Evolutionary conservation across 352 stramenopile species (phyloP).

Genomic region (Globisporangium iwayamae): DNA sequence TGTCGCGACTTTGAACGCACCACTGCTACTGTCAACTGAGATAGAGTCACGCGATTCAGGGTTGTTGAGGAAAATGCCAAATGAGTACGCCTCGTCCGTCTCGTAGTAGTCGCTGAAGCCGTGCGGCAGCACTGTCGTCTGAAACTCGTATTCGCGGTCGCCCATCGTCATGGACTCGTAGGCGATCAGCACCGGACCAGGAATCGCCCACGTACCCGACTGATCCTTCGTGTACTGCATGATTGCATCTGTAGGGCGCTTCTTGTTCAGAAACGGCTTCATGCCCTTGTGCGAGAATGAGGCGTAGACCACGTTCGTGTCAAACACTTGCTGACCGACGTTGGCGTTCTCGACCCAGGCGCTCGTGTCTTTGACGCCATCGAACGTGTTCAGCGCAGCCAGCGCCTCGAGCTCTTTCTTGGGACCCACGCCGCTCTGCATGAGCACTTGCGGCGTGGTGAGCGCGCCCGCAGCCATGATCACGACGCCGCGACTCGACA

Average conservation of each 20-base stretch:
- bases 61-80: constrained; percentile 29
- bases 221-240: constrained; percentile 24
- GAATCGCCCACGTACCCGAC: constrained; percentile 20
- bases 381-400: constrained; percentile 8
- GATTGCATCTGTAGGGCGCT: constrained; percentile 11
- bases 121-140: constrained; percentile 24
- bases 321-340: constrained; percentile 20
- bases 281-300: constrained; percentile 20
- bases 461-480: constrained; percentile 72
- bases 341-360: constrained; percentile 18
- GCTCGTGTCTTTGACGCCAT: constrained; percentile 19
- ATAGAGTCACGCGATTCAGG: constrained; percentile 20
- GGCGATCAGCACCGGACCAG: constrained; percentile 25
- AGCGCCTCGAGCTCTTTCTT: constrained; percentile 45
- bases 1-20: constrained; percentile 7
- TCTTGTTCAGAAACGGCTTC: constrained; percentile 22
- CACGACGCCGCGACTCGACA: constrained; percentile 50
- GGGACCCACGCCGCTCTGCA: constrained; percentile 74
- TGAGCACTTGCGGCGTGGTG: constrained; percentile 75
- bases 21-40: constrained; percentile 6
- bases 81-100: constrained; percentile 19
- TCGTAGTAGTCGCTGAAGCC: constrained; percentile 23
- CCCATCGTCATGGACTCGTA: constrained; percentile 27
- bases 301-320: constrained; percentile 19
- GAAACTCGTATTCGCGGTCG: constrained; percentile 23